Base-by-base conservation (phyloP, 805 yeast species). In the Pichia paraexigua region DNA sequence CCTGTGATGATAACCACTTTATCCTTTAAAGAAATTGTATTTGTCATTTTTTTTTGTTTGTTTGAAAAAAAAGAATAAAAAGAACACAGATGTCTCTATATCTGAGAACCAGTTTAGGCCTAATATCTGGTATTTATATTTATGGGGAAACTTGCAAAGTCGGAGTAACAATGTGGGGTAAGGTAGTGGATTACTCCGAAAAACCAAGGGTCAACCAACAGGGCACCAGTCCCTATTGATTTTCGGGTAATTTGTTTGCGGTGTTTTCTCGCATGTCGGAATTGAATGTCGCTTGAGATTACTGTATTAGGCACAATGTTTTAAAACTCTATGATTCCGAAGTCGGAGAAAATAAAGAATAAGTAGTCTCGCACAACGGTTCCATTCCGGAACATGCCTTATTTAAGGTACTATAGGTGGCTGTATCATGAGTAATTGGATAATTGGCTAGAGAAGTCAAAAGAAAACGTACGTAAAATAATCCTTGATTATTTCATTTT, bases 1-100 rank as follows among this genome's bases (percentile, higher is more conserved):
- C 99, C 99, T 47, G 97, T 92, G 65, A 92, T 82, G 52, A 92
- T 82, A 35, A 92, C 97, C 43, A 92, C 97, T 67, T 86, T 84
- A 60, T 83, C 89, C 62, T 87, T 85, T 63, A 84, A 88, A 39
- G 74, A 63, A 25, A 83, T 64, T 45, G 64, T 43, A 25, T 54
- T 54, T 8, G 54, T 42, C 57, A 53, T 58, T 40, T 13, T 30
- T 13, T 30, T 12, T 12, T 12, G 3, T 27, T 27, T 6, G 9
- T 6, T 11, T 27, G 13, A 30, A n/a, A 15, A 15, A 13, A 13
- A 30, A 30, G 13, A 15, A 12, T 1, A 13, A 30, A 3, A 15
- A 7, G 5, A 30, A 13, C 7, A 24, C 25, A 24, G 4, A 24
- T 24, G n/a, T n/a, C n/a, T n/a, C n/a, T n/a, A n/a, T 24, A 24